Conservation (phyloP, 2,329 filamentous ascomycete genomes). For the Pseudogymnoascus sp. region DNA sequence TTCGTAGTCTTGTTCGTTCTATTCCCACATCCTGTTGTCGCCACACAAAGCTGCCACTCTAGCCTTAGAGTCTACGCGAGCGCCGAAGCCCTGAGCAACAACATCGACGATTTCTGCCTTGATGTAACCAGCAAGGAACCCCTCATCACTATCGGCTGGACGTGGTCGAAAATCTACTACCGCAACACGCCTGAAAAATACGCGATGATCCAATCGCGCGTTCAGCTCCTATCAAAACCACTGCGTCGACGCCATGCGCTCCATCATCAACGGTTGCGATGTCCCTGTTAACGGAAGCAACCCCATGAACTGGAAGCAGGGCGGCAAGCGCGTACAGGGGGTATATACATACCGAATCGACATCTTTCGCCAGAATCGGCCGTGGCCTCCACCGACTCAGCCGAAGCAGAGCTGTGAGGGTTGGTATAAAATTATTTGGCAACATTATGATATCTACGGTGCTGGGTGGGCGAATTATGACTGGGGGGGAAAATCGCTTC, state of each 20-base stretch:
- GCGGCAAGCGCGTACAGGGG: slow-evolving; percentile 21
- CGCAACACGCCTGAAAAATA: background rate
- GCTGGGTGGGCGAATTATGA: no score
- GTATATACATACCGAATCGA: slow-evolving; percentile 23
- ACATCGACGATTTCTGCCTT: slow-evolving; percentile 10
- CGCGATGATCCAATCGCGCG: background rate
- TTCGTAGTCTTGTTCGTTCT: background rate
- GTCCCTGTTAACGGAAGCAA: no score
- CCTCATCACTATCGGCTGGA: background rate
- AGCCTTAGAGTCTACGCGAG: slow-evolving; percentile 8
- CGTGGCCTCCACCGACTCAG: slow-evolving; percentile 20
- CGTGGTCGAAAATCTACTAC: background rate
- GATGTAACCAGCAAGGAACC: slow-evolving; percentile 5
- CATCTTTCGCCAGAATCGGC: slow-evolving; percentile 18
- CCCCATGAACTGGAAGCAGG: slow-evolving; percentile 27
- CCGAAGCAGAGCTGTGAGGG: slow-evolving; percentile 20
- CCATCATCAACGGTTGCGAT: background rate
- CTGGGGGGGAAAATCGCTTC: no score
- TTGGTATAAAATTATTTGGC: slow-evolving; percentile 18
- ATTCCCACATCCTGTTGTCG: background rate
- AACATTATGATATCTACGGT: no score
- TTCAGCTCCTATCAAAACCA: background rate
- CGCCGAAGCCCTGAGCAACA: slow-evolving; percentile 9
- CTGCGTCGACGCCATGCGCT: background rate
- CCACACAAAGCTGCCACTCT: slow-evolving; percentile 10